phyloP scores from a whole-genome alignment of 2,329 filamentous ascomycete genomes.

The Aspergillus tamarii region DNA sequence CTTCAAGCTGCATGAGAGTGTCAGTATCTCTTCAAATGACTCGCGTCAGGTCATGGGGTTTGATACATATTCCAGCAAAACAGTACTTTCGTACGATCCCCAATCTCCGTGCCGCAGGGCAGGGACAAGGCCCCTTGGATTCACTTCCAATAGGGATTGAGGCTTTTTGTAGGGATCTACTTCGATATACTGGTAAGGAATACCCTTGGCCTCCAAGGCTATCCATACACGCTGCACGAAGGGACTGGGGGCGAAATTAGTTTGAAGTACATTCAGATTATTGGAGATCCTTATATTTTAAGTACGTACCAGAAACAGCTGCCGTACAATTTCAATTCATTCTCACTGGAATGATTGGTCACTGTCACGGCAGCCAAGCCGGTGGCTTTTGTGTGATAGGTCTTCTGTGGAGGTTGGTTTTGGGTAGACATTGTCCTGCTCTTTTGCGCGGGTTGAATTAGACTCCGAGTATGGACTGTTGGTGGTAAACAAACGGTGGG shows the following conservation, averaged over 20 bases:
- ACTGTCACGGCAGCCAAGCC: slow-evolving; percentile 71
- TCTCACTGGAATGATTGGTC: slow-evolving; percentile 69
- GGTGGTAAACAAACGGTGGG: not conserved
- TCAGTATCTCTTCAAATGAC: not conserved
- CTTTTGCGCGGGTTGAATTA: slow-evolving; percentile 21
- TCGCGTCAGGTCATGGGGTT: slow-evolving; percentile 26
- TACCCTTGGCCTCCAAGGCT: slow-evolving; percentile 75
- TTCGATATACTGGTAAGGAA: slow-evolving; percentile 84
- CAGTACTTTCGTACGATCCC: slow-evolving; percentile 79
- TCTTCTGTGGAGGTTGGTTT: slow-evolving; percentile 62
- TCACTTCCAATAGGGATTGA: slow-evolving; percentile 71
- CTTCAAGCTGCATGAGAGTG: slow-evolving; percentile 65
- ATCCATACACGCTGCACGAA: slow-evolving; percentile 92
- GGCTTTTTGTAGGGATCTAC: slow-evolving; percentile 79
- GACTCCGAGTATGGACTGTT: slow-evolving; percentile 11
- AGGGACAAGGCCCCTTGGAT: slow-evolving; percentile 75
- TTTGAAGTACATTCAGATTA: slow-evolving; percentile 13
- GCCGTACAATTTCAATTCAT: slow-evolving; percentile 75
- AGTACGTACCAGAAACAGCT: slow-evolving; percentile 76
- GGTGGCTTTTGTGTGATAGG: slow-evolving; percentile 71
- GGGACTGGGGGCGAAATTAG: slow-evolving; percentile 57
- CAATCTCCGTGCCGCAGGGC: slow-evolving; percentile 77
- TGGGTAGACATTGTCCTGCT: slow-evolving; percentile 50
- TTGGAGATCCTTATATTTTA: not conserved
- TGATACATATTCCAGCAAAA: slow-evolving; percentile 80